Percentiles rank a stretch among this genome's conserved stretches.
These are phyloP conservation scores for Xylaria sp. DNA, from an alignment of 2,329 filamentous ascomycete genomes.

Conservation along the genomic window DNA sequence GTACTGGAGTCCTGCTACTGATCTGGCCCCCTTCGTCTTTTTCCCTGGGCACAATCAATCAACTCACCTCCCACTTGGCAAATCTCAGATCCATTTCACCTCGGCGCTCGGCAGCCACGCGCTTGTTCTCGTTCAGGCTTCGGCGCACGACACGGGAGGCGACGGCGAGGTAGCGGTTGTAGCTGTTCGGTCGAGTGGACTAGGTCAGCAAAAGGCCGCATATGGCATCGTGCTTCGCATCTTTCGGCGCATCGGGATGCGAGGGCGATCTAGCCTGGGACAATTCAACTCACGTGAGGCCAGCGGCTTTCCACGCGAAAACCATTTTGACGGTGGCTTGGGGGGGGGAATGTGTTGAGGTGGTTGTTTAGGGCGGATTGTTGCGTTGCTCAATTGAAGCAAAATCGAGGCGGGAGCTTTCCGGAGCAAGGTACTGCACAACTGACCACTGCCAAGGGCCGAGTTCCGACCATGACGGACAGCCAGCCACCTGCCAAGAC, in stretches of 20 bases:
- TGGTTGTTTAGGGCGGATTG: conserved; percentile 47
- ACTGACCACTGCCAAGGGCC: conserved; percentile 26
- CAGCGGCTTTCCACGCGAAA: conserved; percentile 98
- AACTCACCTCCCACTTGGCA: conserved; percentile 91
- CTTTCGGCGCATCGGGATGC: conserved; percentile 19
- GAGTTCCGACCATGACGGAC: conserved; percentile 21
- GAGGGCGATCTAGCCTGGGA: conserved; percentile 10
- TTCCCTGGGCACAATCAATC: conserved; percentile 3
- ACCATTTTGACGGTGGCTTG: conserved; percentile 77
- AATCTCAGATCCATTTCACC: conserved; percentile 91
- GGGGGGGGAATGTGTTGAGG: conserved; percentile 48
- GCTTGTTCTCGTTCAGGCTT: conserved; percentile 95
- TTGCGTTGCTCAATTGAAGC: conserved; percentile 49
- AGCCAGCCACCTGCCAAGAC: conserved; percentile 30
- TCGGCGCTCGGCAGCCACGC: conserved; percentile 86
- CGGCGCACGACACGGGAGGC: conserved; percentile 94
- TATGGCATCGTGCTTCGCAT: conserved; percentile 14
- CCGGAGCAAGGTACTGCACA: conserved; percentile 24
- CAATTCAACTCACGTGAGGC: conserved; percentile 81
- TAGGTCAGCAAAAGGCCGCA: conserved; percentile 51
- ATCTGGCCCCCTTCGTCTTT: conserved; percentile 3
- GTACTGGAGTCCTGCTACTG: conserved; percentile 41
- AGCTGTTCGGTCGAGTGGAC: conserved; percentile 68
- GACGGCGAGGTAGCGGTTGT: conserved; percentile 99
- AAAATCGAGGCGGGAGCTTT: conserved; percentile 44